Conservation (phyloP, 805 yeast species). For the Ogataea chonburiensis region DNA sequence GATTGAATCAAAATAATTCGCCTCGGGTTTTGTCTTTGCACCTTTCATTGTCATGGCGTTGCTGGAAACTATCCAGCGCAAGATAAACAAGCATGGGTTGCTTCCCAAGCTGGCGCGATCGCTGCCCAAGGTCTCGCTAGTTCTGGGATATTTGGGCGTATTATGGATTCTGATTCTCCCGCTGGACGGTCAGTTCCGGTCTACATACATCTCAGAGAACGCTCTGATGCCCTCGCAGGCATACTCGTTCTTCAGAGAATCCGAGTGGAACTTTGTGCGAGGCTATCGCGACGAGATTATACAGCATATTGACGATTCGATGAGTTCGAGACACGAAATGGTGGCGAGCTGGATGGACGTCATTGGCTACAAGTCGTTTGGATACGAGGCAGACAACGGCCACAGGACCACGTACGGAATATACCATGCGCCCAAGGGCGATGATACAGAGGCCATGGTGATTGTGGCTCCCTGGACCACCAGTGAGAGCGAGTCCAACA, state of each 20-base stretch:
- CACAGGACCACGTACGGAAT: constrained; percentile 60
- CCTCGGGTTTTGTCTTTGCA: neutral
- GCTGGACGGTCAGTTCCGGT: constrained; percentile 73
- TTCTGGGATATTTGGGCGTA: constrained; percentile 47
- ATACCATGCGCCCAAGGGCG: constrained; percentile 91
- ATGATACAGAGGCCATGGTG: constrained; percentile 93
- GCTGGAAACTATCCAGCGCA: constrained; percentile 44
- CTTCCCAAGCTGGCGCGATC: constrained; percentile 43
- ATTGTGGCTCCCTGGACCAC: constrained; percentile 86
- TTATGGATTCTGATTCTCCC: constrained; percentile 68
- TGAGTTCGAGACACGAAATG: constrained; percentile 41
- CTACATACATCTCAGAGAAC: constrained; percentile 89
- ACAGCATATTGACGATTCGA: constrained; percentile 36
- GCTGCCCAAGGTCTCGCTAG: constrained; percentile 43
- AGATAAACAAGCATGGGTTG: constrained; percentile 43
- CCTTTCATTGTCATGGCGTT: constrained; percentile 41
- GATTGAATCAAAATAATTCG: neutral
- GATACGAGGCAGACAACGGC: constrained; percentile 31
- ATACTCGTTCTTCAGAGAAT: constrained; percentile 83
- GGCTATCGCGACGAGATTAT: constrained; percentile 70
- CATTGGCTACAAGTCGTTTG: constrained; percentile 67
- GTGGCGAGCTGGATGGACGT: constrained; percentile 62
- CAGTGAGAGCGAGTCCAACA: constrained; percentile 60
- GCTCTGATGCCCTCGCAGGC: constrained; percentile 98
- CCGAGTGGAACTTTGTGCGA: constrained; percentile 89